Evolutionary conservation across 352 stramenopile genomes (phyloP).

Genomic region (Pythium sp.): DNA sequence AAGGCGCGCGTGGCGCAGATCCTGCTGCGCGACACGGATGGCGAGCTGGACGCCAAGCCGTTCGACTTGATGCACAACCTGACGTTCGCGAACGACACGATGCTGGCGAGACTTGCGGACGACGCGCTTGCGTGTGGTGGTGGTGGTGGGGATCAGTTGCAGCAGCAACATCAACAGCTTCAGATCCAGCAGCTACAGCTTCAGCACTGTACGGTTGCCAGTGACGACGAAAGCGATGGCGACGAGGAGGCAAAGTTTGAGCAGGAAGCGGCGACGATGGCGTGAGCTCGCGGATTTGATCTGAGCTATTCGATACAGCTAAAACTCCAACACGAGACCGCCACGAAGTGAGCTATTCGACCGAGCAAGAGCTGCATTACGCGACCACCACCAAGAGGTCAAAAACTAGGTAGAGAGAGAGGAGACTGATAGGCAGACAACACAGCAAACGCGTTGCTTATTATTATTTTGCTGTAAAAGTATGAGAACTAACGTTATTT

Average conservation of each 20-base stretch:
- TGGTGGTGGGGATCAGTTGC: background rate
- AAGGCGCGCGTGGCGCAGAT: constrained; percentile 56
- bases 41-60: constrained; percentile 4
- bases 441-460: background rate
- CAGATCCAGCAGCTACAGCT: background rate
- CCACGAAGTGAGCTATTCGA: background rate
- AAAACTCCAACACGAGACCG: background rate
- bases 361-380: too few species aligned
- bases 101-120: background rate
- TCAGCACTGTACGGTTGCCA: background rate
- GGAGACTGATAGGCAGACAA: background rate
- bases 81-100: background rate
- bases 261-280: background rate
- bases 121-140: background rate
- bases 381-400: too few species aligned
- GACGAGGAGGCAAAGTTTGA: constrained; percentile 5
- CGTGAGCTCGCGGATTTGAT: background rate
- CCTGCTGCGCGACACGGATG: constrained; percentile 19
- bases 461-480: constrained; percentile 8
- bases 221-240: background rate
- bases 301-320: background rate
- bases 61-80: background rate
- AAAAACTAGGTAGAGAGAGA: background rate
- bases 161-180: background rate
- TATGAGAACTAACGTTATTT: constrained; percentile 9